Evolutionary conservation across 768 basidiomycete species (phyloP).

Genomic region (Macrolepiota fuliginosa): DNA sequence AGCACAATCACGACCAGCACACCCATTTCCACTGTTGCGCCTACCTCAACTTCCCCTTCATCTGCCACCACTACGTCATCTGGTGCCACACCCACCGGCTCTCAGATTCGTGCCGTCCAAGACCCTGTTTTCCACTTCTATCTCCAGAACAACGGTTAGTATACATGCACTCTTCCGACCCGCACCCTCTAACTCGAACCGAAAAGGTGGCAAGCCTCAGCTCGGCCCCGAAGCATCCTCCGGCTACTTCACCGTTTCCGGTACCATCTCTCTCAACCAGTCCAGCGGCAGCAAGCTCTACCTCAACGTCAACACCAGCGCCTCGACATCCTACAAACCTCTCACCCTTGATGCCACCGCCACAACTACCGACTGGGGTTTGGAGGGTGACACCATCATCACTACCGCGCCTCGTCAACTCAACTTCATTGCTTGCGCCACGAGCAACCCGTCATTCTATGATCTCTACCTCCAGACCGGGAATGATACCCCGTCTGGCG

Average conservation of each 20-base stretch:
- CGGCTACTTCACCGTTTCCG: constrained; percentile 48
- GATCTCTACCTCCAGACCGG: constrained; percentile 49
- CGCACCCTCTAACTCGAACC: background rate
- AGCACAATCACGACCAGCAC: constrained; percentile 17
- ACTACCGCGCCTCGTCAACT: constrained; percentile 48
- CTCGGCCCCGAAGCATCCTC: constrained; percentile 52
- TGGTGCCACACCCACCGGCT: constrained; percentile 36
- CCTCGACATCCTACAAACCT: constrained; percentile 45
- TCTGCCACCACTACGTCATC: constrained; percentile 25
- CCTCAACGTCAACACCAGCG: constrained; percentile 44
- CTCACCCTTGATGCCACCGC: constrained; percentile 44
- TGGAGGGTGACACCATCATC: constrained; percentile 61
- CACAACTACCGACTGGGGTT: constrained; percentile 51
- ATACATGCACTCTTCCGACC: background rate
- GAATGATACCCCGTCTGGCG: constrained; percentile 42
- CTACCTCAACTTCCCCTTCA: constrained; percentile 22
- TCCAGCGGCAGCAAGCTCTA: constrained; percentile 40
- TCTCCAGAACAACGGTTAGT: constrained; percentile 45
- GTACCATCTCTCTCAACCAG: constrained; percentile 43
- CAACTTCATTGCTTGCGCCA: constrained; percentile 53
- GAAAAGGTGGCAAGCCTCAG: constrained; percentile 41
- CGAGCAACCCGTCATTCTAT: constrained; percentile 38
- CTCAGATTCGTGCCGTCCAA: constrained; percentile 51
- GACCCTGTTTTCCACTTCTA: constrained; percentile 58
- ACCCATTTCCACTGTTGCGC: constrained; percentile 26